These are phyloP conservation scores for Macrocystidia cucumis DNA, from an alignment of 1,284 basidiomycete species.

Conservation along the genomic window DNA sequence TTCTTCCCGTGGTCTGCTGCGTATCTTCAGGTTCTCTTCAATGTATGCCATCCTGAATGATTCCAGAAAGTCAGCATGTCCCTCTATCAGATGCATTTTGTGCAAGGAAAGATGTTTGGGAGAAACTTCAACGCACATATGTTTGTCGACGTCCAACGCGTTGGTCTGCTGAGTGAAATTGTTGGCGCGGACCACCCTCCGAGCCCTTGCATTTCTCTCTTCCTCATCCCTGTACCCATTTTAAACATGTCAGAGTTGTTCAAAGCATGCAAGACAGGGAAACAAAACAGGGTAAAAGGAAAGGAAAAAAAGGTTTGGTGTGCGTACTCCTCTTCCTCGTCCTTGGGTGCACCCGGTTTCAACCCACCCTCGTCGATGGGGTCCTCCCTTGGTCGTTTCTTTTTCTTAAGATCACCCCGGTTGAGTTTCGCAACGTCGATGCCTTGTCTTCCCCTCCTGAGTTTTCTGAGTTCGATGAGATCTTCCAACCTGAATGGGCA, in stretches of 20 bases:
- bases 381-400: conserved; percentile 46
- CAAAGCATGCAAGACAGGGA: too few species aligned
- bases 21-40: conserved; percentile 84
- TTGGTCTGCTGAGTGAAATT: conserved; percentile 98
- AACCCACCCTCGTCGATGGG: conserved; percentile 52
- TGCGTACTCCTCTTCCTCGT: conserved; percentile 55
- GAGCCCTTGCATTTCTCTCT: conserved; percentile 60
- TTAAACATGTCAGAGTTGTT: too few species aligned
- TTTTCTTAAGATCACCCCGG: conserved; percentile 75
- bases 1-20: conserved; percentile 49
- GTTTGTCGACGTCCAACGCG: conserved; percentile 92
- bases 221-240: conserved; percentile 51
- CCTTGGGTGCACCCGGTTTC: conserved; percentile 28
- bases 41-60: conserved; percentile 98
- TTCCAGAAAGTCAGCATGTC: too few species aligned
- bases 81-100: too few species aligned
- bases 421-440: conserved; percentile 84
- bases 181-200: conserved; percentile 74
- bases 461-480: conserved; percentile 76
- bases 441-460: conserved; percentile 71
- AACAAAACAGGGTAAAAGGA: conserved; percentile 2
- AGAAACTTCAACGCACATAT: conserved; percentile 66
- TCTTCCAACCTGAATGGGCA: conserved; percentile 58
- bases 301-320: conserved; percentile 4
- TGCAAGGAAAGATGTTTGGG: not conserved